phyloP scores from a whole-genome alignment of 129 eudicot genomes.

The Sambucus nigra region DNA sequence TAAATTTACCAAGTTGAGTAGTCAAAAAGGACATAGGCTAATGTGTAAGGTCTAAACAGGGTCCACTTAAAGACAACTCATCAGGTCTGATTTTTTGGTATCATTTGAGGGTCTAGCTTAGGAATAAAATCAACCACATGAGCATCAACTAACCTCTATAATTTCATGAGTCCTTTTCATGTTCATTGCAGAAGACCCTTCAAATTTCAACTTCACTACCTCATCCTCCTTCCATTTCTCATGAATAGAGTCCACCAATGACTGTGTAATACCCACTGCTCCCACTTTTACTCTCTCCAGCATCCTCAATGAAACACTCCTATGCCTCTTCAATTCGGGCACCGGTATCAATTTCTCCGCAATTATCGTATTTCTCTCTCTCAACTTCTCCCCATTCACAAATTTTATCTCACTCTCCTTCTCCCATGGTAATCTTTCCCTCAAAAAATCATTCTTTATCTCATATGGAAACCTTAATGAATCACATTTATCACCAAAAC shows the following conservation, averaged over 20 bases:
- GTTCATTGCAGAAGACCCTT: slow-evolving; percentile 66
- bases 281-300: slow-evolving; percentile 76
- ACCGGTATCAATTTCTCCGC: slow-evolving; percentile 82
- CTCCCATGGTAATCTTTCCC: slow-evolving; percentile 37
- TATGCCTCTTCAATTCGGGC: slow-evolving; percentile 71
- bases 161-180: slow-evolving; percentile 80
- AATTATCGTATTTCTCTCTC: too few species aligned
- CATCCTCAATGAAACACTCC: slow-evolving; percentile 79
- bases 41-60: too few species aligned
- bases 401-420: slow-evolving; percentile 9
- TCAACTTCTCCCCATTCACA: slow-evolving; percentile 14
- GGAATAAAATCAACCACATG: background rate
- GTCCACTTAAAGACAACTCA: too few species aligned
- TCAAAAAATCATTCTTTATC: slow-evolving; percentile 9
- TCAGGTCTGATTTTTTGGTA: too few species aligned
- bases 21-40: too few species aligned
- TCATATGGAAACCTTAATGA: slow-evolving; percentile 13
- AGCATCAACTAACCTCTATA: slow-evolving; percentile 66
- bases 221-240: slow-evolving; percentile 83
- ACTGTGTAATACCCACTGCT: slow-evolving; percentile 75
- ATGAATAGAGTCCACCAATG: slow-evolving; percentile 56
- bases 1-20: too few species aligned
- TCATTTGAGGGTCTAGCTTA: too few species aligned
- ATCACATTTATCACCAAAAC: slow-evolving; percentile 11
- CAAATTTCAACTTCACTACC: slow-evolving; percentile 80